Base-by-base conservation (phyloP, 768 basidiomycete genomes). In the Lactarius sp. region DNA sequence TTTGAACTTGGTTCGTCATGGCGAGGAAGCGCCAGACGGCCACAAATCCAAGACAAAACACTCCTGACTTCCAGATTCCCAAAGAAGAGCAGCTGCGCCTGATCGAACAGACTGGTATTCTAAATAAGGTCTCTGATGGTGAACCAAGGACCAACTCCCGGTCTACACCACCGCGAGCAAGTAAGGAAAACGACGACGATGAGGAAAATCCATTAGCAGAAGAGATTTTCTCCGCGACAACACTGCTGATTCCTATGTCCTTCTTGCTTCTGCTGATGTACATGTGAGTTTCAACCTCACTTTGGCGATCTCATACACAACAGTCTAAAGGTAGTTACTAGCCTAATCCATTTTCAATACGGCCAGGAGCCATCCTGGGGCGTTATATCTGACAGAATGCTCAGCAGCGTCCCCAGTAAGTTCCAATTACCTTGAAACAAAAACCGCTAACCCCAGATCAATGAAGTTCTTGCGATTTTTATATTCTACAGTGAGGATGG, bases 211-310 rank as follows among this genome's bases (percentile, higher is more conserved):
- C 81, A 20, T 74, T 87, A 4, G 78, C 77, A 7, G 87, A 88
- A 64, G 90, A 92, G 75, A 78, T 92, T 44, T 85, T 92, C 73
- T 81, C 85, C 66, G 77, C 88, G 10, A 67, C 81, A 18, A 73
- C 88, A 20, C 75, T 87, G 58, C 81, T 92, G 60, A 85, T 88
- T 39, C 92, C 92, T 0, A 83, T 88, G 69, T 83, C 83, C 3
- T 92, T 86, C 70, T 75, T 92, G 55, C 77, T 92, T 44, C 70
- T 92, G 16, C 76, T 92, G 77, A 91, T 94, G 89, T 86, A 92
- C 71, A 88, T 93, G 92, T 94, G 71, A 69, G 89, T 76, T 10
- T 50, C 9, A 27, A n/a, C 31, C 44, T 27, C 42, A 27, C 34
- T 4, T 20, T 10, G 14, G 47, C n/a, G 16, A 14, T 13, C 33